Percentiles rank a stretch among this genome's conserved stretches.
These are phyloP conservation scores for Luffa aegyptiaca DNA, from an alignment of 306 rosid species.

Conservation along the genomic window DNA sequence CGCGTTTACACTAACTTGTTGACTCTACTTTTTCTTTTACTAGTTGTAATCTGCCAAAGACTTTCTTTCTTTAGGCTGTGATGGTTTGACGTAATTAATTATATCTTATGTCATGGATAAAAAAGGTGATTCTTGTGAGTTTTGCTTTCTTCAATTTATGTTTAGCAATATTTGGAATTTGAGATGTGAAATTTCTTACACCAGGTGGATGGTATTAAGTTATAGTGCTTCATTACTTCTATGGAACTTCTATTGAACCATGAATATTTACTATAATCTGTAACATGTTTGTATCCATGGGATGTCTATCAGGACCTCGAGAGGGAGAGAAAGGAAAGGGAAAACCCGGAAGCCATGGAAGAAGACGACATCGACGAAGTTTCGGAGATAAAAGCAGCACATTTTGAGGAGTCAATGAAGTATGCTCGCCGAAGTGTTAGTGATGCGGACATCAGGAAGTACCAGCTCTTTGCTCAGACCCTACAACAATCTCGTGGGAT, in stretches of 20 bases:
- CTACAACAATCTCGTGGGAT: slow-evolving; percentile 59
- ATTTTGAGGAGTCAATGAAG: slow-evolving; percentile 67
- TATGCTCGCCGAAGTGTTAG: slow-evolving; percentile 63
- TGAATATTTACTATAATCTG: background rate
- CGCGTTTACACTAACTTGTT: background rate
- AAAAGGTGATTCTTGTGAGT: background rate
- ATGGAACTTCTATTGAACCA: background rate
- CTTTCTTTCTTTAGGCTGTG: background rate
- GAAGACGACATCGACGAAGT: slow-evolving; percentile 36
- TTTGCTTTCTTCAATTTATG: background rate
- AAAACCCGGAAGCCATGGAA: slow-evolving; percentile 57
- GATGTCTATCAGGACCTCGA: slow-evolving; percentile 34
- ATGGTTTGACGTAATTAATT: background rate
- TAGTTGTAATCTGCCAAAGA: background rate
- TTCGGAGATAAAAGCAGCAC: slow-evolving; percentile 45
- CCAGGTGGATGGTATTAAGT: background rate
- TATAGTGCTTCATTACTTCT: background rate
- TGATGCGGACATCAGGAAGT: slow-evolving; percentile 57
- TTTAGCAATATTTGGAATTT: background rate
- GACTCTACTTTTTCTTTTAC: background rate
- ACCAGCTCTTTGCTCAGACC: slow-evolving; percentile 62
- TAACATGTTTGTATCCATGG: background rate
- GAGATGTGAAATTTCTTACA: background rate
- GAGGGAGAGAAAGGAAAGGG: slow-evolving; percentile 35
- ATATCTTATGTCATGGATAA: background rate